Base-by-base conservation (phyloP, 2,329 filamentous ascomycete species). In the Curvularia spicifera region DNA sequence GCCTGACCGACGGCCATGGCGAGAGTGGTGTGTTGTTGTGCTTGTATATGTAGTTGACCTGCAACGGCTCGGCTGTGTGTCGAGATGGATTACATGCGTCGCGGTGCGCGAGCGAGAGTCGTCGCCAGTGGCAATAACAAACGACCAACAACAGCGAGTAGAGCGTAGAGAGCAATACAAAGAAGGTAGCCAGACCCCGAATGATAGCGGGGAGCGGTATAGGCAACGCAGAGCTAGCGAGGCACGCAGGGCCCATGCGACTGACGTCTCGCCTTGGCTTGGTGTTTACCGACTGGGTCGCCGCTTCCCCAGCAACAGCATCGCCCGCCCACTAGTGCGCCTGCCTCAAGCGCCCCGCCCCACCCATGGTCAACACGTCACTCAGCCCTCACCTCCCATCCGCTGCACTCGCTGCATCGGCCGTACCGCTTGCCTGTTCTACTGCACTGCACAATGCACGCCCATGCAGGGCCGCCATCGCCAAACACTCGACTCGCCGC, bases 1-100 rank as follows among this genome's bases (percentile, higher is more conserved):
- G 77, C 71, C 58, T 81, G 79, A 53, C 81, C 72, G 43, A 78
- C 76, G 57, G 79, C 78, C 82, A 84, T 84, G 37, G 50, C 52
- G 51, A 50, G 26, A 28, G 51, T 37, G 42, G 29, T 15, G 29
- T 35, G 48, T 43, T 51, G 28, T 29, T 46, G 42, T 33, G 51
- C 33, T 28, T 31, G 43, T 51, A 8, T 51, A 43, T 51, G 35
- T 63, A 33, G 57, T 60, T 52, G 64, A 43, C 54, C 51, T 60
- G 67, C 63, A 69, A 60, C 56, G 67, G 63, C 63, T 66, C 42
- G 49, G 63, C 48, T 42, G 59, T 55, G 51, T 55, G 53, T 51
- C 46, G 6, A 52, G 47, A 50, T 29, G 49, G 39, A 55, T 61
- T 59, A 56, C 67, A 67, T 70, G 59, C 60, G 64, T 60, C 50